Evolutionary conservation across 257 asterid genomes (phyloP).

Genomic region (Lycium ferocissimum): DNA sequence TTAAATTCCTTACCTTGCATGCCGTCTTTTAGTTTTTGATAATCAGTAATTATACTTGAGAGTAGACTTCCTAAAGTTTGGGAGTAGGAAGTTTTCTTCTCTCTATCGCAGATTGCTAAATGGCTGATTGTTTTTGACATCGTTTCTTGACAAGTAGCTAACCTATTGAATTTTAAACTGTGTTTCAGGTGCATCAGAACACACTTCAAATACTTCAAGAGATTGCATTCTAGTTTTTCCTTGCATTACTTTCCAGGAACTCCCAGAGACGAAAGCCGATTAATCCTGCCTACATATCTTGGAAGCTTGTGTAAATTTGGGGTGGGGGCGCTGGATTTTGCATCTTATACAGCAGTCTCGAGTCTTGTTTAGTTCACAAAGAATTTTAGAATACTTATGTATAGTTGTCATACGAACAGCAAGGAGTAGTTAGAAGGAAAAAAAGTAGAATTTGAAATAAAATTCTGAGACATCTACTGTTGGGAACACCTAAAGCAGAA

Average conservation of each 20-base stretch:
- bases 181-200: conserved; percentile 88
- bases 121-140: conserved; percentile 5
- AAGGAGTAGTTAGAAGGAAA: neutral
- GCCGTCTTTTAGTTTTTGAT: neutral
- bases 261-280: neutral
- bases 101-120: conserved; percentile 3
- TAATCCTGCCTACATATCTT: conserved; percentile 13
- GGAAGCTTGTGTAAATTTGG: neutral
- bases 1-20: neutral
- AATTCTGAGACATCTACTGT: neutral
- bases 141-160: neutral
- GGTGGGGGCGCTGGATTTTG: neutral
- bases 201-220: conserved; percentile 96
- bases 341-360: neutral
- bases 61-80: neutral
- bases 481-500: neutral
- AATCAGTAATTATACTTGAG: neutral
- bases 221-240: conserved; percentile 72
- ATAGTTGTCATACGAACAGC: neutral
- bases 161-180: conserved; percentile 32
- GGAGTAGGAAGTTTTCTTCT: neutral
- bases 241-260: neutral
- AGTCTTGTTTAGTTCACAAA: neutral
- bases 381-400: neutral
- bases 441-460: neutral